Conservation (phyloP, 305 asterid genomes). For the Fraxinus greggii region DNA sequence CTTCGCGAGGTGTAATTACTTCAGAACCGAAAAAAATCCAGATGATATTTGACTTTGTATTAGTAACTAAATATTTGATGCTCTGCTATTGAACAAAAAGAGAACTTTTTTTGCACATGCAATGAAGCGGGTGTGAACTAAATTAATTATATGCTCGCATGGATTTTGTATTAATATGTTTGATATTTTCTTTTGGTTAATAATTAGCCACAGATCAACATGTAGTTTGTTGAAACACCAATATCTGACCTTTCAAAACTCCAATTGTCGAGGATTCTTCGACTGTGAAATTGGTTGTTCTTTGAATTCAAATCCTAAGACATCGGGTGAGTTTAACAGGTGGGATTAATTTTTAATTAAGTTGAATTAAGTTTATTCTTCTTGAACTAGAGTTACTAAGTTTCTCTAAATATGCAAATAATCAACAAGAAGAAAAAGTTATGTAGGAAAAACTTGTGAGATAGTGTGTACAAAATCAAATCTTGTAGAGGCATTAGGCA, state of each 20-base stretch:
- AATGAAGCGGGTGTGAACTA: background rate
- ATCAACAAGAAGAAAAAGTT: conserved; percentile 3
- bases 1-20: background rate
- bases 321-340: conserved; percentile 43
- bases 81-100: background rate
- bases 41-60: background rate
- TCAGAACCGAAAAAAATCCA: background rate
- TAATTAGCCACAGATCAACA: conserved; percentile 35
- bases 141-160: background rate
- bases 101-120: background rate
- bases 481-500: conserved; percentile 6
- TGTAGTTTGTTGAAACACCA: conserved; percentile 66
- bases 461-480: background rate
- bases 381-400: background rate
- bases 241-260: conserved; percentile 41
- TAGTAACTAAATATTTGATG: background rate
- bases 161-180: conserved; percentile 19
- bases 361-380: background rate
- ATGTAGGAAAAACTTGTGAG: background rate
- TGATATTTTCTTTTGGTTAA: conserved; percentile 29
- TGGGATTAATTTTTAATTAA: background rate
- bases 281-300: conserved; percentile 21
- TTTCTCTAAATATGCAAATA: background rate
- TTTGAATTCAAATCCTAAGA: conserved; percentile 24
- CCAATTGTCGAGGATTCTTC: conserved; percentile 19